Base-by-base conservation (phyloP, 768 basidiomycete species). In the Lactarius akahatsu region DNA sequence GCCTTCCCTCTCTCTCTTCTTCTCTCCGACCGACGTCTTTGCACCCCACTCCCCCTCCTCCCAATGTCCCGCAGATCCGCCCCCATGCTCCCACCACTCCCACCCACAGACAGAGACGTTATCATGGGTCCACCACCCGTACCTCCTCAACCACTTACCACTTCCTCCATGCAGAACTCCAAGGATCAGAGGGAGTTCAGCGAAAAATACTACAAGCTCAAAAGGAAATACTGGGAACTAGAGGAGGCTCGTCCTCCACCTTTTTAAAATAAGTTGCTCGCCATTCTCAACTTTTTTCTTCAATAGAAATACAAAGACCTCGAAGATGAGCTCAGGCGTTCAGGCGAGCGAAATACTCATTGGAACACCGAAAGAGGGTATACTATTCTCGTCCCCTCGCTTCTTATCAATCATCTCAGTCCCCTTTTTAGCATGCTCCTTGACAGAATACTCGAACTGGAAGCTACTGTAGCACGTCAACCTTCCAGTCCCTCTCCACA, bases 151-250 rank as follows among this genome's bases (percentile, higher is more conserved):
- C 72, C 77, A 18, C 59, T 76, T 15, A 56, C 74, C 15, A 76
- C 72, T 34, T 72, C 74, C 20, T 59, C 72, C 2, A 57, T 73
- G 26, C 74, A 77, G 11, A 77, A 74, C 36, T 61, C 73, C 18
- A 70, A 78, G 61, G 81, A 83, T 65, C 71, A 66, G 59, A 80
- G 79, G 59, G 87, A 86, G 59, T 73, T 81, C 68, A 71, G 72
- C 57, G 87, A 89, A 77, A 90, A 88, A 76, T 88, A 89, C 75
- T 78, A 77, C 66, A 84, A 81, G 69, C 79, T 90, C 61, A 91
- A 91, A 73, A 77, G 85, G 52, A 84, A 85, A 47, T 88, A 83
- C 74, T 82, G 83, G 69, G 86, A 88, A 62, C 82, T 90, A 50
- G 87, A 90, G 71, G 85, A 90, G 83, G 90, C 90, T 62, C 0